Conservation (phyloP, 2,329 filamentous ascomycete genomes). For the Phymatotrichopsis omnivora region DNA sequence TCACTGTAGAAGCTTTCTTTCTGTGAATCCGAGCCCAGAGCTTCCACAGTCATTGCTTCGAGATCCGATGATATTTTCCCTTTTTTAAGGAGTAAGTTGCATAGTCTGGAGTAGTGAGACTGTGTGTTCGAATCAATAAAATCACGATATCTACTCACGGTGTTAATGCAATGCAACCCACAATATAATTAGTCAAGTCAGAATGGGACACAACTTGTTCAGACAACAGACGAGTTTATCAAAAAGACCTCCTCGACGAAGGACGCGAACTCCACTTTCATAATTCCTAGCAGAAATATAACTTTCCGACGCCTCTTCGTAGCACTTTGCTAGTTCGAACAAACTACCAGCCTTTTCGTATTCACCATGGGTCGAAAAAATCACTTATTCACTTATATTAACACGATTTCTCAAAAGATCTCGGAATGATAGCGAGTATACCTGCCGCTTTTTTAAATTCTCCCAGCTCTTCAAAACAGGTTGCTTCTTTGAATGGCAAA, state of each 20-base stretch:
- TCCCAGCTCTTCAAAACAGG: slow-evolving; percentile 11
- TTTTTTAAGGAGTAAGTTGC: slow-evolving; percentile 11
- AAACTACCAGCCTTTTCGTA: slow-evolving; percentile 12
- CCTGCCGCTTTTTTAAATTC: slow-evolving; percentile 15
- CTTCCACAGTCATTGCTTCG: slow-evolving; percentile 4
- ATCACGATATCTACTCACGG: neutral
- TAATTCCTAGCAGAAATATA: neutral
- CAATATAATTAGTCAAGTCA: neutral
- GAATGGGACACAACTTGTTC: slow-evolving; percentile 1
- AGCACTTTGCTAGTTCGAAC: slow-evolving; percentile 5
- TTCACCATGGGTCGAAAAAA: slow-evolving; percentile 1
- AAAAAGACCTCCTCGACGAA: slow-evolving; percentile 5
- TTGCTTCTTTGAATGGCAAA: slow-evolving; percentile 13
- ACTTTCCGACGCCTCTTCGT: slow-evolving; percentile 9
- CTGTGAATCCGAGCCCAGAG: slow-evolving; percentile 1
- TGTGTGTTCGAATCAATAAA: slow-evolving; percentile 2
- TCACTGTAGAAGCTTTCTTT: slow-evolving; percentile 13
- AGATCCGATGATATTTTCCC: neutral
- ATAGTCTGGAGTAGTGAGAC: slow-evolving; percentile 12
- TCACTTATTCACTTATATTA: neutral
- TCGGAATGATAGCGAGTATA: neutral
- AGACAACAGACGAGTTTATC: slow-evolving; percentile 6
- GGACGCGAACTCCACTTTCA: slow-evolving; percentile 3
- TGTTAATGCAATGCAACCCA: neutral
- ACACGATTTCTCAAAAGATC: neutral